Evolutionary conservation across 495 filamentous ascomycete genomes (phyloP), one percentile per base, ranked within the genome.

Genomic region (Lasiosphaeria hispida): DNA sequence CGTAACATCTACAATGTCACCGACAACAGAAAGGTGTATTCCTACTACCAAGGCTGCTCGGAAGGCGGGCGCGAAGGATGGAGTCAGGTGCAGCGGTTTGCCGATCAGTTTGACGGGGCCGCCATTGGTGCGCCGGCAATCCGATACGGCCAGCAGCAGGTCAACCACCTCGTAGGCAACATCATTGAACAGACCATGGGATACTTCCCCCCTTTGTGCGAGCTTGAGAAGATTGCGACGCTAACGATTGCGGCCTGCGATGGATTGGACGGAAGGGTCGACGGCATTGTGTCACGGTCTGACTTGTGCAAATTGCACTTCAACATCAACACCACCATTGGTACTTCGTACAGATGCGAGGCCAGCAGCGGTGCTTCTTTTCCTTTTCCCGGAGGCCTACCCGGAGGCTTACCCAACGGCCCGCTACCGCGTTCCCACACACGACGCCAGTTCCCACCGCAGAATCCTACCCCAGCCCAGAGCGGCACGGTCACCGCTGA

Each of bases 21-120:
- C 3, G 11, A n/a, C 1, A 23, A 13, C 35, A 34, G 3, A 5
- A 80, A 79, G 67, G 50, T 80, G 1, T 82, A 80, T 58, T 70
- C 78, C 4, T 83, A 82, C 58, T 83, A 75, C 48, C 75, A 81
- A 48, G 78, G 78, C 1, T 83, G 80, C 60, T 80, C 77, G 5
- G 78, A 81, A 33, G 80, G 80, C 3, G 80, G 80, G 1, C 70
- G 78, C 30, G 77, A 80, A 52, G 80, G 80, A 10, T 75, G 63
- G 77, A 80, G 75, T 61, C 79, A 83, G 60, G 68, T 80, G 18
- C 80, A 84, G 63, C 78, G 80, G 14, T 83, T 71, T 55, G 75
- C 68, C 1, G 74, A 77, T 15, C 71, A 80, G 44, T 81, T 76
- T 23, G 81, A 84, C 57, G 81, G 81, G 36, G 74, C 68, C 1